Evolutionary conservation across 768 basidiomycete genomes (phyloP), one percentile per base, ranked within the genome.

Genomic region (Lentinula detonsa): DNA sequence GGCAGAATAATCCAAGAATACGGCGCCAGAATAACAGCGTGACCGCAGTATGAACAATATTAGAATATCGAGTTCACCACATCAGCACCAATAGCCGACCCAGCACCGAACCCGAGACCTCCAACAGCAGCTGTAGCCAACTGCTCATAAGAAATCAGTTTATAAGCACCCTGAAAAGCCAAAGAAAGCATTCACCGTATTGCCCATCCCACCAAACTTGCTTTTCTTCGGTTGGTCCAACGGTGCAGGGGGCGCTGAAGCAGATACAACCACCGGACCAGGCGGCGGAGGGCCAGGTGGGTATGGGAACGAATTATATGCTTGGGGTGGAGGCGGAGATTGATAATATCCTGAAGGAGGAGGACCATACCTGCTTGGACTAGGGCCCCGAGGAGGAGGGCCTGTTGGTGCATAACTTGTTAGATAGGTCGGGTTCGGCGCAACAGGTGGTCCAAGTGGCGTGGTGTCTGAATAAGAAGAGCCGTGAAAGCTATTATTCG

Each of bases 61-160:
- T 71, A 84, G 69, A 83, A 81, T 42, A 82, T 74, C n/a, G 78
- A 67, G 64, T 81, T 74, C 63, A 84, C 70, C 28, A 83, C 66
- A 13, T 73, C 78, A 54, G 75, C 71, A 31, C 76, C 77, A 49
- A 81, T 64, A 21, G 78, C 78, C 63, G 76, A 75, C 40, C 81
- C 81, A 61, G 87, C 88, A 66, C 90, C 90, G 64, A 90, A 90
- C 0, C 90, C 90, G 59, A 85, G 83, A 68, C 90, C 90, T 33
- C 89, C 88, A 16, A 77, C 85, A 13, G 84, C 85, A 34, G 83
- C 81, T 60, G 84, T 74, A 1, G 83, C 85, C 78, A 86, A 74
- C 84, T 80, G 8, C 6, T 18, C 23, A 52, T 15, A 15, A 33
- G 1, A 28, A 43, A 37, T 52, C 13, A 55, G 34, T 46, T 45